Evolutionary conservation across 352 stramenopile species (phyloP), one percentile per base, ranked within the genome.

Genomic region (Globisporangium okanoganense): DNA sequence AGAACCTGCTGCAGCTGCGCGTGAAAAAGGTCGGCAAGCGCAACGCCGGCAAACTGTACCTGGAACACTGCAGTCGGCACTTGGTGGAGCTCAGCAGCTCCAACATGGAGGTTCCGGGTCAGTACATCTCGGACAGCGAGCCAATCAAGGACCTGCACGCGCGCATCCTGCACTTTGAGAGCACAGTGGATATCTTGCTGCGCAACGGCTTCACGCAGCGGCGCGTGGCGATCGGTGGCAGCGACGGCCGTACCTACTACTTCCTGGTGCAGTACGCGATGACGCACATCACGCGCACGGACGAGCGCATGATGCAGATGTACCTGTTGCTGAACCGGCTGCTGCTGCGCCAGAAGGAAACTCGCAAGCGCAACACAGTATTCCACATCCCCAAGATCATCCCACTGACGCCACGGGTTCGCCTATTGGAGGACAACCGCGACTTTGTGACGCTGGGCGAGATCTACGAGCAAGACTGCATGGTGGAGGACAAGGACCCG

Each of bases 291-390:
- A 98, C 92, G 22, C 87, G 89, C 41, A 96, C 87, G n/a, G 91
- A 98, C 70, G 90, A 97, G 69, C 83, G 92, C n/a, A 94, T 97
- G 76, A 94, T 94, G 74, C 92, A 98, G 58, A 92, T 97, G 85
- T 95, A 97, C 67, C 62, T 94, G 51, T 69, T 98, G 63, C 67
- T 97, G 36, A 97, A 96, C 62, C 79, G 87, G 16, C 61, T 97
- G 44, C 60, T 97, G 8, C 61, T 87, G 36, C 84, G 85, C 10
- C 84, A 97, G 72, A 92, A 95, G 61, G 82, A 96, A 65, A 94
- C 90, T 12, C 85, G 90, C 51, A 87, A 91, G 33, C 84, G 88
- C 43, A 92, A 97, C 65, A 79, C 93, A 5, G 74, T 89, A n/a
- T 95, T 97, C 55, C 84, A 95, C 52, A 75, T 97, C 1, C 90